Conservation (phyloP, 2,329 filamentous ascomycete species). For the Claviceps sp. region DNA sequence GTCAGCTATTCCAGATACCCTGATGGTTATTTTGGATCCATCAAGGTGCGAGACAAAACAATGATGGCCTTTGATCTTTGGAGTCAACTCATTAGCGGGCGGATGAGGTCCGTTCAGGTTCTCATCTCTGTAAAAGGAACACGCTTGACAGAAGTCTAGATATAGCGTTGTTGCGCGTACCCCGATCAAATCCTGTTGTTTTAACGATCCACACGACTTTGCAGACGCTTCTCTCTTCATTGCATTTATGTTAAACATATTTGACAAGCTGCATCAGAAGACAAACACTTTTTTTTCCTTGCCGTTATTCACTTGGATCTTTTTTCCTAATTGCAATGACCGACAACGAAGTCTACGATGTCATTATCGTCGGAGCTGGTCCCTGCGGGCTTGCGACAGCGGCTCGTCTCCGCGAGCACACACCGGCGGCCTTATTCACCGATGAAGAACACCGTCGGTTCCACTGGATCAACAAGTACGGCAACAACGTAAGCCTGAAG, state of each 20-base stretch:
- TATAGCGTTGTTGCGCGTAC: background rate
- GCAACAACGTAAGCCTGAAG: conserved; percentile 44
- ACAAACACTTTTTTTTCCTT: too few relatives aligned
- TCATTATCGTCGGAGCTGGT: conserved; percentile 61
- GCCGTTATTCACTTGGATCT: background rate
- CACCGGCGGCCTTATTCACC: conserved; percentile 67
- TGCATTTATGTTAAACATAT: background rate
- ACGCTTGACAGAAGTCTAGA: background rate
- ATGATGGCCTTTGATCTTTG: background rate
- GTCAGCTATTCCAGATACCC: background rate
- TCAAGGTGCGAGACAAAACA: conserved; percentile 3
- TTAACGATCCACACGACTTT: background rate
- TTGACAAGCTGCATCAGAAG: too few relatives aligned
- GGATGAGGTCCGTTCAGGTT: background rate
- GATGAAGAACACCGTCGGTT: conserved; percentile 75
- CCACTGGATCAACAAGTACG: conserved; percentile 59
- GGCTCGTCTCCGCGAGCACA: conserved; percentile 55
- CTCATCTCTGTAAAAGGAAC: background rate
- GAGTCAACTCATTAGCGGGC: background rate
- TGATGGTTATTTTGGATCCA: conserved; percentile 5
- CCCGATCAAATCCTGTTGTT: background rate
- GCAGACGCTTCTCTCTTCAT: background rate
- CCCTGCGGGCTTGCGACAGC: conserved; percentile 64
- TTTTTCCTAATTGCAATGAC: background rate
- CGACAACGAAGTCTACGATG: conserved; percentile 38